phyloP scores from a whole-genome alignment of 495 filamentous ascomycete genomes.

The Penicillium longicatenatum region DNA sequence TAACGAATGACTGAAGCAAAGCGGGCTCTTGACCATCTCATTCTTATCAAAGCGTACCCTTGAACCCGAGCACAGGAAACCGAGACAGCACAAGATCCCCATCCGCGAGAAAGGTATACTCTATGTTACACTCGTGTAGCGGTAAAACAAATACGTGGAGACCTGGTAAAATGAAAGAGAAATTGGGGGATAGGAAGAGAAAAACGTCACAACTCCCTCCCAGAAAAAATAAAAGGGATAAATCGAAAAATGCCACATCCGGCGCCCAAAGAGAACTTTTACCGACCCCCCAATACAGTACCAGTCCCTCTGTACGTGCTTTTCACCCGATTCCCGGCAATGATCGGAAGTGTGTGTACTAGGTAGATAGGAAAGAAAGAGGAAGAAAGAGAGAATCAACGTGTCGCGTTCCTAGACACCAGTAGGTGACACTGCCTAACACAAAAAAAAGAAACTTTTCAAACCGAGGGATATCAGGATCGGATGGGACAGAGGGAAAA shows the following conservation, averaged over 20 bases:
- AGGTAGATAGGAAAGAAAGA: slow-evolving; percentile 11
- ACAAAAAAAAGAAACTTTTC: slow-evolving; percentile 43
- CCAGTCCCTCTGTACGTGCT: slow-evolving; percentile 9
- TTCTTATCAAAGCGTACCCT: slow-evolving; percentile 8
- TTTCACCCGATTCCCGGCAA: slow-evolving; percentile 7
- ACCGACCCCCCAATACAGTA: slow-evolving; percentile 16
- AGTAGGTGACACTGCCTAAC: slow-evolving; percentile 41
- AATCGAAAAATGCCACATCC: slow-evolving; percentile 18
- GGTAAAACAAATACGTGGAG: slow-evolving; percentile 12
- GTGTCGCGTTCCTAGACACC: slow-evolving; percentile 40
- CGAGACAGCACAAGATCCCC: slow-evolving; percentile 1
- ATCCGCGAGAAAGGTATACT: slow-evolving; percentile 41
- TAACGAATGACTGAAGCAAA: slow-evolving; percentile 2
- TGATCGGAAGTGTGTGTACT: slow-evolving; percentile 12
- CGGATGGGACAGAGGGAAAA: slow-evolving; percentile 31
- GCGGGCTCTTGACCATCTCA: slow-evolving; percentile 10
- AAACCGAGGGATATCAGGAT: slow-evolving; percentile 56
- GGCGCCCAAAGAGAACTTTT: slow-evolving; percentile 27
- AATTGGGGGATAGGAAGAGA: slow-evolving; percentile 29
- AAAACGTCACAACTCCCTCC: slow-evolving; percentile 40
- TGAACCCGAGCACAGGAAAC: background rate
- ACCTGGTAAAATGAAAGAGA: slow-evolving; percentile 4
- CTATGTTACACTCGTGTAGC: slow-evolving; percentile 43
- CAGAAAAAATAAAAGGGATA: slow-evolving; percentile 16
- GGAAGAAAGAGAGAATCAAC: slow-evolving; percentile 27